Evolutionary conservation across 805 yeast genomes (phyloP), one percentile per base, ranked within the genome.

Genomic region (Schizosaccharomyces cryophilus): DNA sequence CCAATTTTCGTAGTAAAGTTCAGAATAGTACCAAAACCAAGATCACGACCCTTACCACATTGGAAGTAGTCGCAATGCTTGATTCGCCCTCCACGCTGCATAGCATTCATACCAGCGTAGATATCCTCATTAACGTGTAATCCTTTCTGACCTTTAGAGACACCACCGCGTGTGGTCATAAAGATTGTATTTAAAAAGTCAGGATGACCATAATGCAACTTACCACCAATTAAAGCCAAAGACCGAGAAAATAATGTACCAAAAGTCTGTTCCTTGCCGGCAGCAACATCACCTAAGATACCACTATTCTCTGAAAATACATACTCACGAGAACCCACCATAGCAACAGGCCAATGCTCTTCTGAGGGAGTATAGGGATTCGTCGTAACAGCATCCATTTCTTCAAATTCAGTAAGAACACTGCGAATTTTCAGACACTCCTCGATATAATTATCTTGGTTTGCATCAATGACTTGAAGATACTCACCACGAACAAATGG

Each of bases 1-100:
- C 97, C 97, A 69, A 90, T 90, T 73, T 90, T 90, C 1, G 95
- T 84, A 0, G 96, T 90, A 74, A 90, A 90, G 69, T 89, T 90
- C 65, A 90, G 74, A 65, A 90, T 88, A 0, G 96, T 85, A 1
- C 88, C 84, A 72, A 90, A 90, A 2, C 97, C 97, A 61, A 90
- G 73, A 73, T 90, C 97, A 70, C 97, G 78, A 0, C 97, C 97
- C 70, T 90, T 90, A 40, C 97, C 97, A 72, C 97, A 90, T 70
- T 90, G 97, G 71, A 82, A 88, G 71, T 85, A 90, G 68, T 90
- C 97, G 71, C 95, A 85, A 70, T 90, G 97, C 73, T 89, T 89
- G 64, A 89, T 89, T 66, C 89, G 77, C 1, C 96, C 97, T 51
- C 96, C 96, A 63, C 97, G 78, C 67, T 85, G 74, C 65, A 85